Conservation (phyloP, 805 yeast species). For the Barnettozyma siamensis region DNA sequence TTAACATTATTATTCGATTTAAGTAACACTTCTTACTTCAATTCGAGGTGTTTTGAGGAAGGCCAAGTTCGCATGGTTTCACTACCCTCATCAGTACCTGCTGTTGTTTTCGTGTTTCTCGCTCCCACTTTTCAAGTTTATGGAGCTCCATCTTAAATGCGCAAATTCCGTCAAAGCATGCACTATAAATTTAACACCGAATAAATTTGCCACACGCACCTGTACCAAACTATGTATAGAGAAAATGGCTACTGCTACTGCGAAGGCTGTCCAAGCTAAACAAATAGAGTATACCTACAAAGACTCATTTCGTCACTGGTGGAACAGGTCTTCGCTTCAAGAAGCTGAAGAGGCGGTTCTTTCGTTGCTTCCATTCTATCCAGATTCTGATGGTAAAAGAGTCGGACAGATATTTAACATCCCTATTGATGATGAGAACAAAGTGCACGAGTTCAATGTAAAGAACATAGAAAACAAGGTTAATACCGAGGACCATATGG, state of each 20-base stretch:
- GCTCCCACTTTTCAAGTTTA: no score
- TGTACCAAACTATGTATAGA: neutral
- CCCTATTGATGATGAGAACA: slow-evolving; percentile 42
- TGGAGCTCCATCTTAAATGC: no score
- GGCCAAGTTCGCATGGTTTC: no score
- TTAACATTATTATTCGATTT: no score
- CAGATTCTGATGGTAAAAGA: slow-evolving; percentile 44
- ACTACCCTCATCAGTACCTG: no score
- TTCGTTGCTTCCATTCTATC: slow-evolving; percentile 53
- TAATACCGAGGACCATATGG: slow-evolving; percentile 41
- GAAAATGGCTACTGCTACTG: slow-evolving; percentile 1
- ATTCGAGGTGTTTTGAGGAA: no score
- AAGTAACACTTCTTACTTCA: no score
- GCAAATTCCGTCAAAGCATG: slow-evolving; percentile 1
- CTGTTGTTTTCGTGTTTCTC: no score
- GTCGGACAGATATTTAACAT: slow-evolving; percentile 46
- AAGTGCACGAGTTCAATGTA: slow-evolving; percentile 69
- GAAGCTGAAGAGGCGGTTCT: slow-evolving; percentile 46
- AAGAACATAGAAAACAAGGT: slow-evolving; percentile 32
- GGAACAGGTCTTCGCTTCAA: slow-evolving; percentile 28
- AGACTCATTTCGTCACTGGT: slow-evolving; percentile 41
- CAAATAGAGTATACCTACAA: slow-evolving; percentile 18
- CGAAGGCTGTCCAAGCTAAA: neutral
- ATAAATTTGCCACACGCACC: neutral
- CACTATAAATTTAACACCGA: neutral